Percentiles rank a stretch among this genome's conserved stretches.
phyloP scores from a whole-genome alignment of 2,329 filamentous ascomycete genomes.

The Aureobasidium subglaciale region DNA sequence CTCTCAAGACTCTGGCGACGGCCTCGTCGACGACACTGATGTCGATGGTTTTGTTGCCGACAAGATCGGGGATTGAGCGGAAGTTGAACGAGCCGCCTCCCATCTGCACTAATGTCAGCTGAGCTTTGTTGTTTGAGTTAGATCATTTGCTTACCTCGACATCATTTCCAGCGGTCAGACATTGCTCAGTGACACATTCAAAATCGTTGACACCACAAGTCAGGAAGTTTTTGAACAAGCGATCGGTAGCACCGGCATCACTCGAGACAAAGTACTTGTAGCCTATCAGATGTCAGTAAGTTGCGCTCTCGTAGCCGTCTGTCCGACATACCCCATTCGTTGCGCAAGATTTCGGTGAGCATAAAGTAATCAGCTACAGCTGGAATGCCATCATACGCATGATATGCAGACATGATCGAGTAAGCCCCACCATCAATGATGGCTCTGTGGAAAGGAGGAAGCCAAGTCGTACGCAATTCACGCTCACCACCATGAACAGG shows the following conservation, averaged over 20 bases:
- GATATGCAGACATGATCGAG: constrained; percentile 66
- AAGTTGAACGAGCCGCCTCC: constrained; percentile 68
- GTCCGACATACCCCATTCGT: constrained; percentile 50
- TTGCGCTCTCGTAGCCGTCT: neutral
- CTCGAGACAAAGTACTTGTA: constrained; percentile 62
- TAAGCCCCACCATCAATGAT: constrained; percentile 64
- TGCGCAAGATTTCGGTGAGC: constrained; percentile 61
- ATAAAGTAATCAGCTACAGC: constrained; percentile 58
- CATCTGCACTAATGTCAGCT: constrained; percentile 7
- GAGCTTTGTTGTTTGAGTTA: neutral
- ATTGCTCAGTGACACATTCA: constrained; percentile 56
- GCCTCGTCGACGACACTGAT: constrained; percentile 56
- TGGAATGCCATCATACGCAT: constrained; percentile 65
- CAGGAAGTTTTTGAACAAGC: constrained; percentile 57
- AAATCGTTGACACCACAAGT: constrained; percentile 56
- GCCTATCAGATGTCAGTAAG: constrained; percentile 22
- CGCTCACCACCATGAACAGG: constrained; percentile 51
- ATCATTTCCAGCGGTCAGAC: constrained; percentile 62
- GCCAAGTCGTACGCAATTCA: constrained; percentile 47
- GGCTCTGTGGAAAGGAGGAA: constrained; percentile 57
- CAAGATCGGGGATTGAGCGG: constrained; percentile 57
- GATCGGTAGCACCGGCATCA: constrained; percentile 65
- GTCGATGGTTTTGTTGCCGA: constrained; percentile 54
- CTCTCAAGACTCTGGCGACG: constrained; percentile 56
- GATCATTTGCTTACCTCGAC: constrained; percentile 41